phyloP scores from a whole-genome alignment of 2,329 filamentous ascomycete species.

The Apiospora arundinis region DNA sequence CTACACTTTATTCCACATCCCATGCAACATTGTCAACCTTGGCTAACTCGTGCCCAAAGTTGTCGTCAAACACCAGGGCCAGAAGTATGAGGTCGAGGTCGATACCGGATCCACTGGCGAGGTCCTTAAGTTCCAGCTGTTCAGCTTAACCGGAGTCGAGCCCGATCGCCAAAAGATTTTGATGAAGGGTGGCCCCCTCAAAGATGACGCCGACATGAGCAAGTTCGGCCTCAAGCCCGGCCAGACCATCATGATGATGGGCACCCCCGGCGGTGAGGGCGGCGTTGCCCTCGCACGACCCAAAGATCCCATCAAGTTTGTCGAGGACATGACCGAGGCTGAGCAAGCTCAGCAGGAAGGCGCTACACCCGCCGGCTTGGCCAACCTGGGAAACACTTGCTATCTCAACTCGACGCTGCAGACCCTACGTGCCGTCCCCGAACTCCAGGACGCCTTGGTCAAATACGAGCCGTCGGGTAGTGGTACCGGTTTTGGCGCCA shows the following conservation, averaged over 20 bases:
- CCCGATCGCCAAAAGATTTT: constrained; percentile 96
- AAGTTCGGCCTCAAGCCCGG: constrained; percentile 85
- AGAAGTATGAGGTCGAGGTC: constrained; percentile 92
- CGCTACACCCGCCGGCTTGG: constrained; percentile 84
- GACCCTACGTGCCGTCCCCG: constrained; percentile 84
- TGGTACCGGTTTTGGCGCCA: constrained; percentile 30
- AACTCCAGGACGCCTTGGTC: constrained; percentile 80
- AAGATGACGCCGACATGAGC: constrained; percentile 89
- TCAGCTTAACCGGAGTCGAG: constrained; percentile 93
- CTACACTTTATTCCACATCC: neutral
- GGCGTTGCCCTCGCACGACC: constrained; percentile 69
- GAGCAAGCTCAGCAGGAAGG: constrained; percentile 84
- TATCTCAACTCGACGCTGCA: constrained; percentile 99
- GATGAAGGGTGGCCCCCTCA: constrained; percentile 91
- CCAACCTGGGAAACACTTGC: constrained; percentile 96
- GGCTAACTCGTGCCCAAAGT: constrained; percentile 58
- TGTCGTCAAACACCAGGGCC: constrained; percentile 92
- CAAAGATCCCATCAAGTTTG: constrained; percentile 82
- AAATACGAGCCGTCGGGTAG: constrained; percentile 54
- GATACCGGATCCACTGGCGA: constrained; percentile 85
- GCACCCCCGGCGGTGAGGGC: constrained; percentile 75
- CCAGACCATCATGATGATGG: constrained; percentile 95
- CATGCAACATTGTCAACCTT: constrained; percentile 27
- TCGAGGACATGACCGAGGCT: constrained; percentile 97
- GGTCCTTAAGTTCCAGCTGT: constrained; percentile 94